Conservation (phyloP, 352 stramenopile species). For the Phytophthora meadii region DNA sequence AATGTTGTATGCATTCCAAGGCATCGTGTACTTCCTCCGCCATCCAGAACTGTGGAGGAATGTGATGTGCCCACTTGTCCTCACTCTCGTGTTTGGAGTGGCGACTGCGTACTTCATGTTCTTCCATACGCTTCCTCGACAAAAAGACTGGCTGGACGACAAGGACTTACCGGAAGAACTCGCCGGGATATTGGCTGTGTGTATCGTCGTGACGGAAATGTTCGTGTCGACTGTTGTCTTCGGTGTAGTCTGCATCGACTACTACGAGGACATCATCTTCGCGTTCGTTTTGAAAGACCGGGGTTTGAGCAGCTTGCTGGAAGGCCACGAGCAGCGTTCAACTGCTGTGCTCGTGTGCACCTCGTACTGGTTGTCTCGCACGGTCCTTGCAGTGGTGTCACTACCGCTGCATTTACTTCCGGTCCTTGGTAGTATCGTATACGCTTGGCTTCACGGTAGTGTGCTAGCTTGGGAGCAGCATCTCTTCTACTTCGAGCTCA, state of each 20-base stretch:
- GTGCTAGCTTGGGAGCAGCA: conserved; percentile 60
- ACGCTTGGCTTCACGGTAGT: conserved; percentile 55
- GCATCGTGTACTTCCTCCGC: conserved; percentile 49
- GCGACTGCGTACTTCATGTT: conserved; percentile 46
- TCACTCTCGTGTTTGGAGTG: conserved; percentile 49
- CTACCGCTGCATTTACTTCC: conserved; percentile 61
- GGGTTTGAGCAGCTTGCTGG: conserved; percentile 35
- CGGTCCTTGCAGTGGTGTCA: conserved; percentile 44
- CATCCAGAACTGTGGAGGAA: conserved; percentile 50
- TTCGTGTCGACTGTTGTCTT: conserved; percentile 59
- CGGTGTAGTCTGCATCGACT: conserved; percentile 44
- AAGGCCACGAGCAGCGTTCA: conserved; percentile 29
- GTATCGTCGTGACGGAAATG: conserved; percentile 52
- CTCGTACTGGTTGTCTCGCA: conserved; percentile 40
- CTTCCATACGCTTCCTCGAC: conserved; percentile 36
- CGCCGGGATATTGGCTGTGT: conserved; percentile 49
- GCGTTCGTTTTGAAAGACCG: conserved; percentile 43
- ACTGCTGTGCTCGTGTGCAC: conserved; percentile 42
- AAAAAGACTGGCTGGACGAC: conserved; percentile 40
- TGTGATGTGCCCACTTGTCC: conserved; percentile 44
- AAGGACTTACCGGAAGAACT: conserved; percentile 40
- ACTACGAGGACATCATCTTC: conserved; percentile 58
- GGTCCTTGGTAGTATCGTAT: conserved; percentile 47
- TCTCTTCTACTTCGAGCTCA: conserved; percentile 63
- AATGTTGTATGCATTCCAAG: conserved; percentile 36